phyloP scores from a whole-genome alignment of 768 basidiomycete genomes.

The Tulasnella sp. region DNA sequence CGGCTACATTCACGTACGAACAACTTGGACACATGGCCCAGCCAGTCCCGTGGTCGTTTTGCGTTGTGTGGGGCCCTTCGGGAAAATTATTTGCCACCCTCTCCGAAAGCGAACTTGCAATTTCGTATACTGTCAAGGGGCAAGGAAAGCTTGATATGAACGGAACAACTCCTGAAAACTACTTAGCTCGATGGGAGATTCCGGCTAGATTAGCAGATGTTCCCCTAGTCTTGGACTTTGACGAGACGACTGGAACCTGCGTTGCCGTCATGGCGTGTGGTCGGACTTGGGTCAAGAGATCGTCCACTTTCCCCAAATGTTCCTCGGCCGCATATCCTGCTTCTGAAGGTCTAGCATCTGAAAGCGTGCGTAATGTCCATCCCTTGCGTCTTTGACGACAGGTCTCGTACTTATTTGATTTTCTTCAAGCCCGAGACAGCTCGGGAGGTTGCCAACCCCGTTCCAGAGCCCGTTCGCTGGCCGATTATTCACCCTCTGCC shows the following conservation, averaged over 20 bases:
- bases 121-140: neutral
- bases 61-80: neutral
- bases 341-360: neutral
- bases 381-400: neutral
- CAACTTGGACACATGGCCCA: neutral
- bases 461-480: neutral
- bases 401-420: neutral
- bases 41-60: neutral
- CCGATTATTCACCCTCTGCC: neutral
- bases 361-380: neutral
- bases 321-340: too few relatives aligned
- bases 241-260: neutral
- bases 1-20: neutral
- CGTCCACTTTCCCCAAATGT: neutral
- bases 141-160: neutral
- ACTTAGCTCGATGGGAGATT: neutral
- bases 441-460: neutral
- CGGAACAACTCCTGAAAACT: neutral
- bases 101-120: neutral
- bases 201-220: neutral
- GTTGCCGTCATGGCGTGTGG: neutral
- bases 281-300: neutral
- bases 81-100: neutral
- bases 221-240: neutral
- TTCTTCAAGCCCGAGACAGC: neutral